phyloP scores from a whole-genome alignment of 495 filamentous ascomycete genomes.

The Xylaria curta region DNA sequence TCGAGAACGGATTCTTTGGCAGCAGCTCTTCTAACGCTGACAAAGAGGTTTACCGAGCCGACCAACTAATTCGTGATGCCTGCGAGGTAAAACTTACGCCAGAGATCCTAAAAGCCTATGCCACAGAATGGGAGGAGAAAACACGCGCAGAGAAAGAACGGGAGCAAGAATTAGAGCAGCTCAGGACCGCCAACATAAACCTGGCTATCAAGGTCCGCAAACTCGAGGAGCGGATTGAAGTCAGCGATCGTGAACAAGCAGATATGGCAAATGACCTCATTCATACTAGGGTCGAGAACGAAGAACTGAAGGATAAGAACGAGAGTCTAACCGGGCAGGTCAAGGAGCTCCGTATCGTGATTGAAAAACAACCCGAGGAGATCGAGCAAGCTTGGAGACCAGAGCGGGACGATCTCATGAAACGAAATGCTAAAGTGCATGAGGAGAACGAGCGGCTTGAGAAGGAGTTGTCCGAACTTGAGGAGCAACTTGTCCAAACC shows the following conservation, averaged over 20 bases:
- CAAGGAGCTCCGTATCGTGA: slow-evolving; percentile 77
- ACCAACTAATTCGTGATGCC: slow-evolving; percentile 91
- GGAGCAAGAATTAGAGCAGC: slow-evolving; percentile 79
- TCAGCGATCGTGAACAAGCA: slow-evolving; percentile 92
- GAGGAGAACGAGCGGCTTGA: slow-evolving; percentile 89
- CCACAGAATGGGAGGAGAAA: slow-evolving; percentile 90
- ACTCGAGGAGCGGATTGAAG: slow-evolving; percentile 86
- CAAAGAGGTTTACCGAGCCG: slow-evolving; percentile 94
- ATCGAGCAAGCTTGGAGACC: slow-evolving; percentile 80
- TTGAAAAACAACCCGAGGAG: slow-evolving; percentile 87
- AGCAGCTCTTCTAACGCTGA: slow-evolving; percentile 81
- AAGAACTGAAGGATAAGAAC: slow-evolving; percentile 84
- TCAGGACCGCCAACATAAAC: slow-evolving; percentile 67
- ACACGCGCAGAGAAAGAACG: slow-evolving; percentile 76
- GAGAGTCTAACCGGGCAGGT: slow-evolving; percentile 85
- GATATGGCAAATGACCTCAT: slow-evolving; percentile 90
- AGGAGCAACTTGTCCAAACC: slow-evolving; percentile 88
- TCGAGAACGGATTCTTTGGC: slow-evolving; percentile 98
- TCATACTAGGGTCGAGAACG: slow-evolving; percentile 89
- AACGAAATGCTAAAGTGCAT: slow-evolving; percentile 90
- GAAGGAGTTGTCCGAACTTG: slow-evolving; percentile 91
- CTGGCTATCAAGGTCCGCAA: slow-evolving; percentile 75
- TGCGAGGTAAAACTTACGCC: slow-evolving; percentile 86
- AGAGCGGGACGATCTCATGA: slow-evolving; percentile 93
- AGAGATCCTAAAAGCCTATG: slow-evolving; percentile 79